Base-by-base conservation (phyloP, 805 yeast genomes). In the Nematodospora valgi region DNA sequence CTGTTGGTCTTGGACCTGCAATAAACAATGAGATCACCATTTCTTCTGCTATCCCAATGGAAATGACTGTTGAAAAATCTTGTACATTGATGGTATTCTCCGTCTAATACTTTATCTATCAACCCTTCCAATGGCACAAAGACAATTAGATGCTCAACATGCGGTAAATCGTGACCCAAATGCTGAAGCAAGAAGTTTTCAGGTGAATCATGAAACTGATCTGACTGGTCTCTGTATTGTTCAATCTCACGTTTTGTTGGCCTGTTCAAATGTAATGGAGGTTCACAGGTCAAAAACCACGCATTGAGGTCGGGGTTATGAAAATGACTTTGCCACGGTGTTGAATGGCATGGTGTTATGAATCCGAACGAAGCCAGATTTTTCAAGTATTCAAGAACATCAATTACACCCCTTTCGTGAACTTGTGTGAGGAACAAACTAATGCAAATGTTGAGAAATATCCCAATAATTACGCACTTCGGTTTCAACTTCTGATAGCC, bases 271-370 rank as follows among this genome's bases (percentile, higher is more conserved):
- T 70, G 72, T 13, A 79, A 54, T 1, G 98, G 98, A 0, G 99
- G 99, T 38, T 87, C 94, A 57, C 99, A 93, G 0, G 95, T 78
- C 26, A 93, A 63, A 36, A 82, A 80, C 95, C 96, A 85, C 9
- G 74, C 71, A 1, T 54, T 46, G 12, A 39, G 23, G 2, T 48
- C 47, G 7, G 64, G 55, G 15, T 84, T 61, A 51, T 89, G 95
- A 26, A 93, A 59, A 52, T 83, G 79, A 17, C 93, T 76, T 52
- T 87, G 96, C 80, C 93, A 85, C 2, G 98, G 99, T 0, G 97
- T 91, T 0, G 98, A 89, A 57, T 93, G 99, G 50, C 99, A 93
- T 0, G 99, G 98, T 52, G 89, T 87, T 11, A 93, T 57, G 47
- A 93, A 86, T 0, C 96, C 95, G 19, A 89, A 60, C 1, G 83